Evolutionary conservation across 495 filamentous ascomycete species (phyloP), one percentile per base, ranked within the genome.

Genomic region (Gamarada debralockiae): DNA sequence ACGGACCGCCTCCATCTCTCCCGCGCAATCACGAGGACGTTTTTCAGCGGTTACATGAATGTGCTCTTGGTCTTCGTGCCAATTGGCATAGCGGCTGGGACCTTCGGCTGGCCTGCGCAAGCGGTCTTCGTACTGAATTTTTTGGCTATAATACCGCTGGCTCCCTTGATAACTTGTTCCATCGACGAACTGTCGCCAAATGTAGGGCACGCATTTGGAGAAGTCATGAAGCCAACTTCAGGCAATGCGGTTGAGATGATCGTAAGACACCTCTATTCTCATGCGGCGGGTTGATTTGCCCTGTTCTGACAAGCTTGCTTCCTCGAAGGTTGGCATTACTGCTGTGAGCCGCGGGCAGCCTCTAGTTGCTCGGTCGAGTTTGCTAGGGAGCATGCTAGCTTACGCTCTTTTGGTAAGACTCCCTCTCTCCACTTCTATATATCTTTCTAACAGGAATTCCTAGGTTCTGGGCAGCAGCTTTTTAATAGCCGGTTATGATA

Each of bases 51-150:
- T 1, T 53, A 21, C 55, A 59, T 27, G 10, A 61, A 45, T 52
- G 7, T 20, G 12, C 49, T 52, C 12, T 31, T 52, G 14, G 49
- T 52, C 2, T 91, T 92, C 62, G 92, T 96, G 8, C 92, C 92
- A 3, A 61, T 92, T 41, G 92, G 92, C 20, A 90, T 97, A 47
- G 59, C 89, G 44, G 78, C 89, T 14, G 91, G 89, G 18, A 70
- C 70, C 1, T 63, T 84, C 8, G 68, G 75, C 20, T 89, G 87
- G 86, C 74, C 82, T 59, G 77, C 89, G 13, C 79, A 84, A 0
- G 78, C 79, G 15, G 78, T 43, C 37, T 52, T 52, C 24, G 14
- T 29, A 29, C 10, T 36, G 13, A 52, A 52, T 15, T 33, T 52
- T 23, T 43, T 52, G 36, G 49, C 49, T 31, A 7, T 52, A 20